Percentiles rank a stretch among this genome's conserved stretches.
Conservation (phyloP, 2,329 filamentous ascomycete species). For the Boeremia lycopersici region DNA sequence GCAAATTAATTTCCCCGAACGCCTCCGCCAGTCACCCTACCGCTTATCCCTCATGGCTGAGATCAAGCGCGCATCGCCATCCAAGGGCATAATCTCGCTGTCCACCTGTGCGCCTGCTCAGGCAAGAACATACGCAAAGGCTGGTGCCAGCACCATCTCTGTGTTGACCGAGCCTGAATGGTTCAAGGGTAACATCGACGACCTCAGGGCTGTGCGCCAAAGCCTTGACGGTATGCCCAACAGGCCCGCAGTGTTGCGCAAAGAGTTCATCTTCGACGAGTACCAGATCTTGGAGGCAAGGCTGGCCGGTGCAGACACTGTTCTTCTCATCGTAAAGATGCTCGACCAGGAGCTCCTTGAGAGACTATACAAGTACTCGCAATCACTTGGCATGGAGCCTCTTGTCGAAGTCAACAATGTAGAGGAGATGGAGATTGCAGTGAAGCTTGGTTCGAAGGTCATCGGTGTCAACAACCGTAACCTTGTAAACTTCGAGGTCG, state of each 20-base stretch:
- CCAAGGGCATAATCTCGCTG: slow-evolving; percentile 91
- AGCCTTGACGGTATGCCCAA: slow-evolving; percentile 91
- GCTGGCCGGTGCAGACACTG: slow-evolving; percentile 89
- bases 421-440: slow-evolving; percentile 88
- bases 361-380: slow-evolving; percentile 84
- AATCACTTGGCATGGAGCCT: slow-evolving; percentile 93
- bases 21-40: slow-evolving; percentile 81
- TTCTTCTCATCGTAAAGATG: slow-evolving; percentile 98
- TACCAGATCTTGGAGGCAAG: slow-evolving; percentile 97
- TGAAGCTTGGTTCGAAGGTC: slow-evolving; percentile 83
- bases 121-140: slow-evolving; percentile 87
- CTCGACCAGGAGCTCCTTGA: slow-evolving; percentile 75
- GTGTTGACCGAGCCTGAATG: slow-evolving; percentile 98
- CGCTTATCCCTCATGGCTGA: slow-evolving; percentile 95
- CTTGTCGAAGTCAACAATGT: slow-evolving; percentile 95
- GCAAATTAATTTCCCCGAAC: slow-evolving; percentile 77
- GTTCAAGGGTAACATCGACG: slow-evolving; percentile 98
- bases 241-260: slow-evolving; percentile 86
- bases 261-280: slow-evolving; percentile 97
- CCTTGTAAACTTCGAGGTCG: slow-evolving; percentile 94
- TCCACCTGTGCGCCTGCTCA: slow-evolving; percentile 87
- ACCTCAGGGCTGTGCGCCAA: slow-evolving; percentile 83
- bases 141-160: slow-evolving; percentile 95
- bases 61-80: slow-evolving; percentile 95
- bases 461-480: slow-evolving; percentile 99